Evolutionary conservation across 257 asterid species (phyloP), one percentile per base, ranked within the genome.

Genomic region (Nyctanthes arbortristis): DNA sequence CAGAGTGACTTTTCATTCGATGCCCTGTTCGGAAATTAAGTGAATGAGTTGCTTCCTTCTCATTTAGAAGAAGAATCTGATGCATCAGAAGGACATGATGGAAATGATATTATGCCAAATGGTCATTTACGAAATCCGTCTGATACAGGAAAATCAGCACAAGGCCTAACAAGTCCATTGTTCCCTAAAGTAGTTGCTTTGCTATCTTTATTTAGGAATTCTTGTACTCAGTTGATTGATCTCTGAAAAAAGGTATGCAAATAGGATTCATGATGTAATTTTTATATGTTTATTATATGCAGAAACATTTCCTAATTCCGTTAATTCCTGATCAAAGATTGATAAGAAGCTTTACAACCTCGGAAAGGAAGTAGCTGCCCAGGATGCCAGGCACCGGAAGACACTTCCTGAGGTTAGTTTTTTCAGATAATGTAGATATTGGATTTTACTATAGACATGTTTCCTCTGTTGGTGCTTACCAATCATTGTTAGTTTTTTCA

Each of bases 1-100:
- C 77, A 94, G 99, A 97, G 99, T 73, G 90, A 89, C 77, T 94
- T 94, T 70, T 91, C 97, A n/a, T 94, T 94, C 63, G 99, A 94
- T 79, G 97, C 95, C 28, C 79, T 94, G 80, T 94, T 94, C 43
- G 99, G 99, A 58, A 81, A 85, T 81, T 88, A 91, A 82, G 99
- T 94, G 24, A 88, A 84, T 59, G 90, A 91, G 84, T 75, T 89
- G 75, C 89, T 94, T 69, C 97, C 99, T 71, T 83, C 97, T 77
- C 91, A 86, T 82, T 79, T 82, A 47, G 97, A 86, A 73, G 96
- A 88, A 30, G 97, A 89, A 40, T 68, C 75, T 18, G 96, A 88
- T 37, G 56, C 89, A 6, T 63, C 78, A 7, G 99, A 89, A 37
- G 90, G 95, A 52, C 91, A 80, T 83, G 88, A 85, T 76, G 84